Percentiles rank a stretch among this genome's conserved stretches.
These are phyloP conservation scores for Rhinocladiella mackenziei DNA, from an alignment of 2,329 filamentous ascomycete species.

Conservation along the genomic window DNA sequence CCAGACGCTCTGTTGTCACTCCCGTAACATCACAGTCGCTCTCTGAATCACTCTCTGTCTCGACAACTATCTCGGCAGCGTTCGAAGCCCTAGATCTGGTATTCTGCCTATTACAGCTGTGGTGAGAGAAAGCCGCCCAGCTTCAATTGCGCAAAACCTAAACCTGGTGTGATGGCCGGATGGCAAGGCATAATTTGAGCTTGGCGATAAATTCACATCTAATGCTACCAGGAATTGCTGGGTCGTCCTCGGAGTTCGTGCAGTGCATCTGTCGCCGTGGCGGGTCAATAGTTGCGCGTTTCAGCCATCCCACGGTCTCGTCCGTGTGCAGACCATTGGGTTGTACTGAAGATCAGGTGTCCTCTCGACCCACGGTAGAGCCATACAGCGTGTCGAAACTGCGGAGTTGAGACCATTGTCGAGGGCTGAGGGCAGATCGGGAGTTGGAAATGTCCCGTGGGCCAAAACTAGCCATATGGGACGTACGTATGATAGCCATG, in stretches of 20 bases:
- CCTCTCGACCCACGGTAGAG: background rate
- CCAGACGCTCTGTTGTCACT: background rate
- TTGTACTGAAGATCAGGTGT: background rate
- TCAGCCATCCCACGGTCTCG: background rate
- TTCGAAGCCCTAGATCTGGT: background rate
- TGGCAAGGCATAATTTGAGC: background rate
- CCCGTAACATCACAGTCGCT: background rate
- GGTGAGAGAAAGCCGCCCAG: background rate
- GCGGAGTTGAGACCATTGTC: background rate
- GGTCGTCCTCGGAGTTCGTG: background rate
- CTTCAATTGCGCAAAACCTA: background rate
- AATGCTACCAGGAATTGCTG: background rate
- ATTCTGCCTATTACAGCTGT: background rate
- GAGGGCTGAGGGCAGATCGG: background rate
- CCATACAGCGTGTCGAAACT: background rate
- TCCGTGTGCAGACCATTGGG: background rate
- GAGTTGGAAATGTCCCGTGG: background rate
- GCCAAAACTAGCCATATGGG: background rate
- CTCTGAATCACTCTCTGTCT: background rate
- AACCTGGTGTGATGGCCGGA: background rate
- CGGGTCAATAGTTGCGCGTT: background rate
- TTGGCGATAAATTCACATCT: background rate
- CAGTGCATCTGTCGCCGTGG: no score
- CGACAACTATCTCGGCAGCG: background rate
- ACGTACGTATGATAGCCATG: background rate